Base-by-base conservation (phyloP, 306 rosid genomes). In the Pyrus communis region DNA sequence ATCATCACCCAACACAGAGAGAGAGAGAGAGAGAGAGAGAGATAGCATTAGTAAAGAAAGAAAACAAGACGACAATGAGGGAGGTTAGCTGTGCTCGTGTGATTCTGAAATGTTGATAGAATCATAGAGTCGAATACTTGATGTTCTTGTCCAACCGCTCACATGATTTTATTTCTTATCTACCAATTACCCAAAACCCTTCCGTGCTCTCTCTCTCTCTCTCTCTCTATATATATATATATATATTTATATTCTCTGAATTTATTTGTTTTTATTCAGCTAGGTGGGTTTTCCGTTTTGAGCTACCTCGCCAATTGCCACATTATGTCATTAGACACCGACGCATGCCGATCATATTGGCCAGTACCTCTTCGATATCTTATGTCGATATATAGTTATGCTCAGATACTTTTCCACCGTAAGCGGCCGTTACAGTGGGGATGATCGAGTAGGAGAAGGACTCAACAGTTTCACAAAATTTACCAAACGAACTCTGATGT, bases 1-100 rank as follows among this genome's bases (percentile, higher is more conserved):
- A 54, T 60, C 46, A 4, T 13, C 2, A 46, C 54, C 54, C 54
- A 46, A 46, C 54, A 45, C 1, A 43, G 54, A 9, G 63, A 27
- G 22, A 67, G 49, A 15, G 46, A 28, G 38, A 27, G 19, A 15
- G 35, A 27, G 67, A 54, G 30, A 33, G 68, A 78, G 40, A 78
- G 68, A 27, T 22, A 67, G 12, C 60, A 54, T 19, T 8, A 54
- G 18, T 19, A 54, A 54, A 2, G 17, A 68, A 49, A 21, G 28
- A 30, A 30, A 42, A 13, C 9, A n/a, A 28, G 51, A 40, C 17
- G 22, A 19, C 11, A 31, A 71, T 25, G 1, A 45, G 33, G 55
- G 57, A 23, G 79, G 82, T 82, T 78, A 77, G 85, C 40, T 77
- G 68, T 23, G 67, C 82, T 73, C 82, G 76, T 73, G 85, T 77